These are phyloP conservation scores for Chaetoceros tenuissimus DNA, from an alignment of 108 stramenopile species.

Conservation along the genomic window DNA sequence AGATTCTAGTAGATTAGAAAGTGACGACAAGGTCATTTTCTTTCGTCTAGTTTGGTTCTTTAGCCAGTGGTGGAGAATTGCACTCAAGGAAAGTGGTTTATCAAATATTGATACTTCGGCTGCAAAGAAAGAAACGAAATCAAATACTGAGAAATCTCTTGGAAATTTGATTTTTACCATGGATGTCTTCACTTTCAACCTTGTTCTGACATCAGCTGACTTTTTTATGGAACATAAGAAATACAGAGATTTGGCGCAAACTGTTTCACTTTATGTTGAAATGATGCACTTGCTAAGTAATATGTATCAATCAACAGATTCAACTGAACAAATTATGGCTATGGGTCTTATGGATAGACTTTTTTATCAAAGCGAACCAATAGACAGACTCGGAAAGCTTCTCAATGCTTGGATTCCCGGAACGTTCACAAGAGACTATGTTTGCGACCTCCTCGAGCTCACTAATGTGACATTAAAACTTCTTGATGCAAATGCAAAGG, in stretches of 20 bases:
- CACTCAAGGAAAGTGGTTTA: conserved; percentile 8
- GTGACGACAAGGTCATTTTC: conserved; percentile 64
- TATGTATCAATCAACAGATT: conserved; percentile 67
- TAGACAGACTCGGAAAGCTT: conserved; percentile 66
- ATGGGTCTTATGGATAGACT: conserved; percentile 75
- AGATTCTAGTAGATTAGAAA: conserved; percentile 71
- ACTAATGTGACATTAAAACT: conserved; percentile 66
- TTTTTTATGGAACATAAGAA: conserved; percentile 62
- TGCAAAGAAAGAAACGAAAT: neutral
- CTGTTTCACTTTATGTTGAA: conserved; percentile 69
- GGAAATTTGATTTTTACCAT: conserved; percentile 79
- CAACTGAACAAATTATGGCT: conserved; percentile 75
- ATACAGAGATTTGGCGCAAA: conserved; percentile 45
- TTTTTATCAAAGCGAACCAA: conserved; percentile 68
- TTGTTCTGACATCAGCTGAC: conserved; percentile 71
- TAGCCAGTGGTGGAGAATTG: conserved; percentile 68
- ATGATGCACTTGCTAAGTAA: conserved; percentile 68
- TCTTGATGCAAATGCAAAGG: conserved; percentile 44
- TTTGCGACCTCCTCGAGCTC: conserved; percentile 76
- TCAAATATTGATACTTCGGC: conserved; percentile 2
- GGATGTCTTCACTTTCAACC: conserved; percentile 88
- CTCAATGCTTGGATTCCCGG: conserved; percentile 67
- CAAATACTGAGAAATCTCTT: conserved; percentile 2
- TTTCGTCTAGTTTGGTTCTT: conserved; percentile 83
- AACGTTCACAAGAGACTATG: conserved; percentile 59